phyloP scores from a whole-genome alignment of 23 red algal genomes.

The Cyanidium caldarium region DNA sequence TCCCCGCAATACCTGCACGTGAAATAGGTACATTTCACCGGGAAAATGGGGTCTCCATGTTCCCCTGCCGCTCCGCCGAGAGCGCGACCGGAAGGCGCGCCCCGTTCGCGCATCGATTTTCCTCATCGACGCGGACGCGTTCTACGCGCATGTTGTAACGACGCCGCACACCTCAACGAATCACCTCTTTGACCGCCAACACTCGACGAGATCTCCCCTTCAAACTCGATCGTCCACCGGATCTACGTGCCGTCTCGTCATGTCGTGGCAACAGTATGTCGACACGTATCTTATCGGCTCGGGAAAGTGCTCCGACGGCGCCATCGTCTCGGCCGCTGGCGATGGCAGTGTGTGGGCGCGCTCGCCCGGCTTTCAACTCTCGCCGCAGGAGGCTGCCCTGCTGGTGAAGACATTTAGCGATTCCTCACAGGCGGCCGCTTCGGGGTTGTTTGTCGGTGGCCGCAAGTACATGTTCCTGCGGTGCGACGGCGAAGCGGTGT shows the following conservation, averaged over 20 bases:
- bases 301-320: neutral
- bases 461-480: slow-evolving; percentile 19
- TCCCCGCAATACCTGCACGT: too few species aligned
- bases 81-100: too few species aligned
- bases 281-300: slow-evolving; percentile 18
- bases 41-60: too few species aligned
- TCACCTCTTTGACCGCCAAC: too few species aligned
- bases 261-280: slow-evolving; percentile 26
- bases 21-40: too few species aligned
- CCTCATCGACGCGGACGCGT: too few species aligned
- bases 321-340: neutral
- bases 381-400: neutral
- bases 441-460: slow-evolving; percentile 8
- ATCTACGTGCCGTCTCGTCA: neutral
- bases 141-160: too few species aligned
- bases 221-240: neutral
- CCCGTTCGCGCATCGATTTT: too few species aligned
- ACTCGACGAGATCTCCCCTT: neutral
- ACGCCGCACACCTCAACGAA: too few species aligned
- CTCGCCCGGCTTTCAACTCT: slow-evolving; percentile 8
- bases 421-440: neutral
- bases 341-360: slow-evolving; percentile 15
- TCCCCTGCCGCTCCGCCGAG: too few species aligned
- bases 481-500: slow-evolving; percentile 8
- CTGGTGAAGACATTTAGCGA: slow-evolving; percentile 2